Conservation (phyloP, 768 basidiomycete genomes). For the Suillus lakei region DNA sequence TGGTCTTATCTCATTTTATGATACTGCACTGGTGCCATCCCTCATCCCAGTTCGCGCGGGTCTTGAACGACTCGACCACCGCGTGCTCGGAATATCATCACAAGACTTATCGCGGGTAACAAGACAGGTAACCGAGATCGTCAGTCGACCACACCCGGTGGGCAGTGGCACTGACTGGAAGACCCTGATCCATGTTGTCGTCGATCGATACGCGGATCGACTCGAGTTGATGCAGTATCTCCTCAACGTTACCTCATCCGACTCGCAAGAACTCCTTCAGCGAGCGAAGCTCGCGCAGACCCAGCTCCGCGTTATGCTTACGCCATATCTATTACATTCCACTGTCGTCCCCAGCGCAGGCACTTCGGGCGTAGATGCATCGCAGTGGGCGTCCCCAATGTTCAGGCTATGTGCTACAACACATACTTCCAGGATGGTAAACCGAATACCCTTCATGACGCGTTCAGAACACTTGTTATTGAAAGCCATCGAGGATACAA, state of each 20-base stretch:
- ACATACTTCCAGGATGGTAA: conserved; percentile 12
- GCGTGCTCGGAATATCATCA: conserved; percentile 15
- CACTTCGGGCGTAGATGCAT: not conserved
- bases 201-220: conserved; percentile 46
- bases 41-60: conserved; percentile 16
- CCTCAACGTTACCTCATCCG: conserved; percentile 34
- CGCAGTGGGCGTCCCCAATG: conserved; percentile 13
- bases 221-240: conserved; percentile 45
- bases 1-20: conserved; percentile 49
- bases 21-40: conserved; percentile 41
- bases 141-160: conserved; percentile 5
- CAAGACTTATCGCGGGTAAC: conserved; percentile 14
- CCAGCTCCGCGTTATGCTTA: conserved; percentile 27
- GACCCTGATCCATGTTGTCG: conserved; percentile 40
- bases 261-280: conserved; percentile 14
- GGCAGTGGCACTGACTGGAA: conserved; percentile 48
- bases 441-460: conserved; percentile 10
- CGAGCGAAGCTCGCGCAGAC: conserved; percentile 11
- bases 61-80: conserved; percentile 25
- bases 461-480: conserved; percentile 17
- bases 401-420: conserved; percentile 16
- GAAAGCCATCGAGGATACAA: conserved; percentile 17
- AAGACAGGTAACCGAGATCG: conserved; percentile 6
- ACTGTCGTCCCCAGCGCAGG: conserved; percentile 12
- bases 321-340: conserved; percentile 20